Conservation (phyloP, 352 stramenopile species). For the Globisporangium solare region DNA sequence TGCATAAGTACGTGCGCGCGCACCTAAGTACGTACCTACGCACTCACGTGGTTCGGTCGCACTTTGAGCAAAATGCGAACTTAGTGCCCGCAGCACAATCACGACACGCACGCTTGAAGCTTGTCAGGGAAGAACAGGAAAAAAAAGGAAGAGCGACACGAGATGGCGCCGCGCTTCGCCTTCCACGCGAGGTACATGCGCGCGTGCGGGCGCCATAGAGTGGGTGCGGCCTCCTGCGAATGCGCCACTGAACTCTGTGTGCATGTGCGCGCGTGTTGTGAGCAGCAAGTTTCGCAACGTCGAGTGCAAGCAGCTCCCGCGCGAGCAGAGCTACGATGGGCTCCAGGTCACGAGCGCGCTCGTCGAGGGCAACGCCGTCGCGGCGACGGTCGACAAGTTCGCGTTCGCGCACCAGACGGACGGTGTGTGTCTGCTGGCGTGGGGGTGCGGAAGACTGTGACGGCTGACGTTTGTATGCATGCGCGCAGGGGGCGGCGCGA, state of each 20-base stretch:
- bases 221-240: too few species aligned
- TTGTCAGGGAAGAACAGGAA: background rate
- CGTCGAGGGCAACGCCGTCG: constrained; percentile 45
- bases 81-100: background rate
- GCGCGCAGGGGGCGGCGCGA: constrained; percentile 36
- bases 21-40: background rate
- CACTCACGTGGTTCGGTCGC: too few species aligned
- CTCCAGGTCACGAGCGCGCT: constrained; percentile 45
- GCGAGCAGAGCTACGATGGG: constrained; percentile 59
- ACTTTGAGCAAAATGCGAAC: background rate
- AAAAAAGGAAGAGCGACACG: constrained; percentile 1
- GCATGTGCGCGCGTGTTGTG: background rate
- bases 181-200: constrained; percentile 35
- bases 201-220: background rate
- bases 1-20: background rate
- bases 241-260: background rate
- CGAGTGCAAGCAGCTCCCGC: constrained; percentile 44
- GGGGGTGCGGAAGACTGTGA: too few species aligned
- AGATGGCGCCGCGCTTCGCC: constrained; percentile 45
- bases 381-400: constrained; percentile 34
- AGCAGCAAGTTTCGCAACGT: constrained; percentile 80
- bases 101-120: background rate
- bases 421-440: constrained; percentile 10
- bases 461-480: too few species aligned
- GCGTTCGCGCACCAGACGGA: constrained; percentile 69